Evolutionary conservation across 176 grass and related monocot genomes (phyloP), one percentile per base, ranked within the genome.

Genomic region (Zoysia japonica): DNA sequence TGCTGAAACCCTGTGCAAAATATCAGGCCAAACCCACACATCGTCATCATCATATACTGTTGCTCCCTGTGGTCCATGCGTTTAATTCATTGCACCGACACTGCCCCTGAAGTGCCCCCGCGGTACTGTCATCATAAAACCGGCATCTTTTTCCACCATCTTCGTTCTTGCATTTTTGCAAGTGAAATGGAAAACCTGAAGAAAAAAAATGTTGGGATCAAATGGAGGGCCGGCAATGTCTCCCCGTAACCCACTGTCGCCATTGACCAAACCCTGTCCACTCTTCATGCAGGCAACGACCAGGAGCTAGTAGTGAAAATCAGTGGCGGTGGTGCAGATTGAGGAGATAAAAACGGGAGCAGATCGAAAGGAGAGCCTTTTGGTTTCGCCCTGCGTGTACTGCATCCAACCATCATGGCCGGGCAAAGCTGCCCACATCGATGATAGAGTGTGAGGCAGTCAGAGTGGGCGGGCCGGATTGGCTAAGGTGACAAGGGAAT

Each of bases 181-280:
- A 65, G 20, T 9, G 13, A 76, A 75, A 42, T 61, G 37, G 4
- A 65, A 88, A 37, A 28, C 28, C 28, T 28, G 28, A 78, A 47
- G 11, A 65, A 88, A 84, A 56, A 5, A 78, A 77, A 78, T 72
- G 67, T 13, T 45, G 61, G n/a, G 61, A 88, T 68, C 61, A 88
- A 83, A 83, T 67, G 80, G 86, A 78, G 44, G 80, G 45, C 52
- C 68, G 69, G 35, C 61, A 78, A 78, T 68, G 37, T 88, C 61
- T 74, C 69, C 52, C 60, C 49, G 40, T 52, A 78, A 83, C 70
- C 43, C 13, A 68, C 53, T 70, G 62, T 61, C 9, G 9, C 36
- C 74, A 82, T 78, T 78, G 86, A 88, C 86, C 80, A 39, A 79
- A 83, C 79, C 80, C 68, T 67, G 79, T 87, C 74, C 85, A 78